Evolutionary conservation across 371 early-diverging fungal genomes (phyloP).

Genomic region (Choanephora cucurbitarum): DNA sequence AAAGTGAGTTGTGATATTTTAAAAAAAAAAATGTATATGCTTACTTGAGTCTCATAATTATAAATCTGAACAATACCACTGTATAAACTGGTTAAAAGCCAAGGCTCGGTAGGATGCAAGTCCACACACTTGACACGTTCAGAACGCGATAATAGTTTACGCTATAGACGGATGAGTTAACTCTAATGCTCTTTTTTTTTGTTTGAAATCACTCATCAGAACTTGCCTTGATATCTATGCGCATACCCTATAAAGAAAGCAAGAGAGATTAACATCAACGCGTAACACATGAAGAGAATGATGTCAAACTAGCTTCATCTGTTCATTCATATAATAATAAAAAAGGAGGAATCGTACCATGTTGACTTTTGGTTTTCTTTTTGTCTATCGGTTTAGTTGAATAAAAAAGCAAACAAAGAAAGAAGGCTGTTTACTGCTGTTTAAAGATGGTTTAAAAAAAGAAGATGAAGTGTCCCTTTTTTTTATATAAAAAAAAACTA

Average conservation of each 20-base stretch:
- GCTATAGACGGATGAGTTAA: conserved; percentile 32
- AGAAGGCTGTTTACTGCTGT: too few species aligned
- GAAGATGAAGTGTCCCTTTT: too few species aligned
- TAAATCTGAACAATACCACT: conserved; percentile 97
- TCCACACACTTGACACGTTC: conserved; percentile 98
- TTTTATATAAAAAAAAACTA: too few species aligned
- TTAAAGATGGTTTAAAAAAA: too few species aligned
- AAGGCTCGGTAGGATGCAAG: conserved; percentile 99
- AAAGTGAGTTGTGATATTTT: too few species aligned
- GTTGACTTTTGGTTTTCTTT: too few species aligned
- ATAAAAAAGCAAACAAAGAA: too few species aligned
- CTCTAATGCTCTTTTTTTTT: neutral
- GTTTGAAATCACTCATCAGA: neutral
- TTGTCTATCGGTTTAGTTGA: too few species aligned
- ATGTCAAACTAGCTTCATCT: too few species aligned
- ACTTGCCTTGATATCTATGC: conserved; percentile 66
- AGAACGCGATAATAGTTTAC: conserved; percentile 81
- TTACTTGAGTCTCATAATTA: conserved; percentile 98
- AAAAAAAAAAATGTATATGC: too few species aligned
- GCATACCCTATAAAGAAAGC: conserved; percentile 57
- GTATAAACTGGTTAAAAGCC: conserved; percentile 97
- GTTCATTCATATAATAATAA: too few species aligned
- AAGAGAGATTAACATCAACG: neutral
- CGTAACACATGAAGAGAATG: neutral
- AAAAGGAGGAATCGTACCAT: too few species aligned